These are phyloP conservation scores for Prunus dulcis DNA, from an alignment of 306 rosid genomes.

Conservation along the genomic window DNA sequence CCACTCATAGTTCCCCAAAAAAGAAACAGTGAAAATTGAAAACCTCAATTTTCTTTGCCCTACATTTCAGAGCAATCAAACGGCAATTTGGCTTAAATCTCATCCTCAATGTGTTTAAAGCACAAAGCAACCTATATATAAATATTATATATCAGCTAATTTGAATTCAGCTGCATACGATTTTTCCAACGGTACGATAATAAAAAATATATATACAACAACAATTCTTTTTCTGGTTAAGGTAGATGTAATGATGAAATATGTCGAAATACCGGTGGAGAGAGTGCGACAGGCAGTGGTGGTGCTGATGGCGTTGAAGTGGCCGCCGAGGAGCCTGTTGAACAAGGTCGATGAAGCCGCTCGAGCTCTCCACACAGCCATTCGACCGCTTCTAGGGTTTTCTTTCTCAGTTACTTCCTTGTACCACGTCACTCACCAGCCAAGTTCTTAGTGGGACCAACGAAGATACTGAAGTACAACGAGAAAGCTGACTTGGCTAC, in stretches of 20 bases:
- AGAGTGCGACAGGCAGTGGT: background rate
- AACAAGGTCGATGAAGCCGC: slow-evolving; percentile 12
- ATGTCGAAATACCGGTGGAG: slow-evolving; percentile 2
- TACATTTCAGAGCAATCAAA: background rate
- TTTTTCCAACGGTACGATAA: background rate
- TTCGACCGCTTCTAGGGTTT: background rate
- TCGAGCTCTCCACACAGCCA: slow-evolving; percentile 22
- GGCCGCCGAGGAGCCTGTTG: background rate
- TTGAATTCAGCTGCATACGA: background rate
- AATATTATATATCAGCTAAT: background rate
- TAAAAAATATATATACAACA: background rate
- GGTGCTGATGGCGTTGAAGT: background rate
- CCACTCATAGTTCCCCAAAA: no score
- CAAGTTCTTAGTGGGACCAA: background rate
- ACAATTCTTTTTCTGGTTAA: background rate
- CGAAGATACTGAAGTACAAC: background rate
- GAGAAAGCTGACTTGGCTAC: background rate
- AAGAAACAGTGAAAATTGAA: background rate
- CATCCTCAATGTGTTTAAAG: background rate
- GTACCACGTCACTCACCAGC: background rate
- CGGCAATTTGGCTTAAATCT: background rate
- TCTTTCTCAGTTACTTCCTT: background rate
- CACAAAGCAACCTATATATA: background rate
- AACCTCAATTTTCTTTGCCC: background rate
- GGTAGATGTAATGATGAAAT: background rate